A percentile compares a stretch with the other conserved stretches of the same genome.
These are phyloP conservation scores for Neocatenulostroma microsporum DNA, from an alignment of 2,329 filamentous ascomycete species.

Conservation along the genomic window DNA sequence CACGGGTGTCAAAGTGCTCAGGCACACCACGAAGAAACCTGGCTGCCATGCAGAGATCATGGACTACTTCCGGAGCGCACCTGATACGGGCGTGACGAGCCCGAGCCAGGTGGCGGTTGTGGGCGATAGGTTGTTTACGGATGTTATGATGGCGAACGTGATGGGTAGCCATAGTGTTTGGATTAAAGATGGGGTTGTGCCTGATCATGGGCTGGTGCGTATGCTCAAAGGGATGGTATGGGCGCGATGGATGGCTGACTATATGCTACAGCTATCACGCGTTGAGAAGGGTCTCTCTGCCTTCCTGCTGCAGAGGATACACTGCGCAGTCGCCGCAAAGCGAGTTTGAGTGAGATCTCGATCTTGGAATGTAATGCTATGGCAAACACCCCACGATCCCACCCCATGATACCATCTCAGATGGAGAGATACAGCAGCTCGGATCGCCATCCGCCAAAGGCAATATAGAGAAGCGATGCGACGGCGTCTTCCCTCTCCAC, in stretches of 20 bases:
- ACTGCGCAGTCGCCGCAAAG: conserved; percentile 34
- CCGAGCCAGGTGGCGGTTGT: conserved; percentile 79
- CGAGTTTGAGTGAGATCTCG: conserved; percentile 26
- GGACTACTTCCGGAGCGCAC: conserved; percentile 65
- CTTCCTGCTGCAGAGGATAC: conserved; percentile 39
- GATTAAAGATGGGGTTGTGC: conserved; percentile 68
- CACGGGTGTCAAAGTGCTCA: conserved; percentile 69
- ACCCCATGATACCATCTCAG: no score
- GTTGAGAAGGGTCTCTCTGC: conserved; percentile 37
- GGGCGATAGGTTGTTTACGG: conserved; percentile 83
- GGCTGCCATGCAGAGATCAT: conserved; percentile 82
- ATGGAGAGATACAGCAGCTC: no score
- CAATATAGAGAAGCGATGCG: no score
- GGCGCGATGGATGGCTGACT: conserved; percentile 4
- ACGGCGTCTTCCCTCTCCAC: no score
- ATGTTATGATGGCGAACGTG: conserved; percentile 88
- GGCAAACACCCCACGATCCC: no score
- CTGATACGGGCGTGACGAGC: conserved; percentile 68
- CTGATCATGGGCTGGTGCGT: conserved; percentile 48
- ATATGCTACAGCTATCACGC: conserved; percentile 41
- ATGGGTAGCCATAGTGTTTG: conserved; percentile 91
- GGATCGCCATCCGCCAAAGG: no score
- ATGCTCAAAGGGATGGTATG: neutral
- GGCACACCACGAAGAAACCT: conserved; percentile 75
- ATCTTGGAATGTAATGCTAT: no score